Percentiles rank a stretch among this genome's conserved stretches.
Evolutionary conservation across 164 flowering plant genomes (phyloP).

Genomic region (Platanus orientalis): DNA sequence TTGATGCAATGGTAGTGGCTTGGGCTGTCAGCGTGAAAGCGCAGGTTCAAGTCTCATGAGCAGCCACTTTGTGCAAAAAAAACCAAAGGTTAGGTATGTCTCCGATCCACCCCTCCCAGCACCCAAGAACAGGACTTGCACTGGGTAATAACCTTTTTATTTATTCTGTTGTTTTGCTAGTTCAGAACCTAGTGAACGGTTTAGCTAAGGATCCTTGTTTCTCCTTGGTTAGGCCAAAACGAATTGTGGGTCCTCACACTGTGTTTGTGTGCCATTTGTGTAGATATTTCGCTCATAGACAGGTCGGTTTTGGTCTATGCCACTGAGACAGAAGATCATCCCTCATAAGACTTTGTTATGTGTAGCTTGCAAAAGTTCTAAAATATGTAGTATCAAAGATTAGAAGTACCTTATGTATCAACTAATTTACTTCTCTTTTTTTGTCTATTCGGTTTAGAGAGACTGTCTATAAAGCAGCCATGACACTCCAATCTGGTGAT

Average conservation of each 20-base stretch:
- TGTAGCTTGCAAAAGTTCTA: background rate
- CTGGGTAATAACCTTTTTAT: too few species aligned
- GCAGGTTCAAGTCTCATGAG: too few species aligned
- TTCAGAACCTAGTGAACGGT: background rate
- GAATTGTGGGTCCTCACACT: background rate
- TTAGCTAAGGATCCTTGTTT: background rate
- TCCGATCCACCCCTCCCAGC: too few species aligned
- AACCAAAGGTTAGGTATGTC: too few species aligned
- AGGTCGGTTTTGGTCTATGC: too few species aligned
- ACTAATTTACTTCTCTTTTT: background rate
- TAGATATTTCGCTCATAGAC: too few species aligned
- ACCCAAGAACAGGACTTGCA: too few species aligned
- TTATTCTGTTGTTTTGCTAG: background rate
- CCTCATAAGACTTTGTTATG: background rate
- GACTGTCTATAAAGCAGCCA: conserved; percentile 38
- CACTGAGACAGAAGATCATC: too few species aligned
- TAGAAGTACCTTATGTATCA: background rate
- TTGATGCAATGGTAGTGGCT: too few species aligned
- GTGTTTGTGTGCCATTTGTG: too few species aligned
- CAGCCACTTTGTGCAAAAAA: too few species aligned
- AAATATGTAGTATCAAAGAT: background rate
- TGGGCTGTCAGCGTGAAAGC: too few species aligned
- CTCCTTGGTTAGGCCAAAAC: background rate
- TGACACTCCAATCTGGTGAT: conserved; percentile 11
- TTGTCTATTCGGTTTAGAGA: conserved; percentile 26